Evolutionary conservation across 352 stramenopile genomes (phyloP).

Genomic region (Pythium dissotocum): DNA sequence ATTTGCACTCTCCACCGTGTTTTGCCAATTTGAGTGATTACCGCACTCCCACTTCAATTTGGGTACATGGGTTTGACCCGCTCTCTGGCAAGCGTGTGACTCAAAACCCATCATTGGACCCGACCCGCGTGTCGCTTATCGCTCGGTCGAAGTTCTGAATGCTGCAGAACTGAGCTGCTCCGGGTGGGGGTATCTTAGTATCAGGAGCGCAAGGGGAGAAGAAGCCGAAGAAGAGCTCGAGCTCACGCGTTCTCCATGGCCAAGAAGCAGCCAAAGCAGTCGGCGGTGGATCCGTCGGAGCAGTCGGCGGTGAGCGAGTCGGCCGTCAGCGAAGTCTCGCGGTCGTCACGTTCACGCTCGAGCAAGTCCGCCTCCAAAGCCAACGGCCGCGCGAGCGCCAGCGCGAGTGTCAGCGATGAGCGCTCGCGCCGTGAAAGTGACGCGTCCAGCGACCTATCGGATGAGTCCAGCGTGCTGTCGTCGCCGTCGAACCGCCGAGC

Average conservation of each 20-base stretch:
- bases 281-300: slow-evolving; percentile 14
- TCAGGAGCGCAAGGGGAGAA: not conserved
- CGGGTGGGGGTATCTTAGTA: slow-evolving; percentile 3
- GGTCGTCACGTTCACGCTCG: slow-evolving; percentile 13
- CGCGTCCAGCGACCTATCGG: slow-evolving; percentile 41
- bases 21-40: not conserved
- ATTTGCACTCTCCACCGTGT: not conserved
- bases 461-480: slow-evolving; percentile 56
- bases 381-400: slow-evolving; percentile 1
- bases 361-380: not conserved
- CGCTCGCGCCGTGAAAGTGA: slow-evolving; percentile 19
- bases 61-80: slow-evolving; percentile 16
- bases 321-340: slow-evolving; percentile 5
- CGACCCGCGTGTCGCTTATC: slow-evolving; percentile 28
- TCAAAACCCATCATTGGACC: slow-evolving; percentile 11
- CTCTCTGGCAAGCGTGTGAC: slow-evolving; percentile 4
- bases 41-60: slow-evolving; percentile 28
- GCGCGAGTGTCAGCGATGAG: not conserved
- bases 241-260: slow-evolving; percentile 14
- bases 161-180: slow-evolving; percentile 3
- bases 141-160: slow-evolving; percentile 17
- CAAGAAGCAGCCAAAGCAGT: slow-evolving; percentile 21
- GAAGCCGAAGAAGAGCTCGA: not conserved
- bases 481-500: slow-evolving; percentile 48
- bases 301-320: slow-evolving; percentile 25